These are phyloP conservation scores for Wallacemonas collosoma DNA, from an alignment of 208 protist genomes.

Conservation along the genomic window DNA sequence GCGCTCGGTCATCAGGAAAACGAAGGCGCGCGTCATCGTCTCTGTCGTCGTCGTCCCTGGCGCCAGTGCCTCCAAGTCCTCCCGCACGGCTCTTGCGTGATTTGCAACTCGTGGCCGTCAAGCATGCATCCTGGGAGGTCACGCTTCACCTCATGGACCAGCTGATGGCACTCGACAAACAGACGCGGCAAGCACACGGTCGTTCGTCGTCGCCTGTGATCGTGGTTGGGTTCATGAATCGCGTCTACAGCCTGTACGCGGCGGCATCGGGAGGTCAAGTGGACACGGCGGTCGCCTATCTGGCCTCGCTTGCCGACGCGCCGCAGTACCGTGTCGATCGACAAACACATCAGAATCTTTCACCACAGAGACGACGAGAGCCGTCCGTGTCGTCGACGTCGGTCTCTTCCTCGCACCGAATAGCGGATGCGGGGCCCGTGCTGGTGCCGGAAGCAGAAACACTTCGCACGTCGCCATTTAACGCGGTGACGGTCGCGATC, in stretches of 20 bases:
- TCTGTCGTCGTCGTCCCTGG: neutral
- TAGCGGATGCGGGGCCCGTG: no score
- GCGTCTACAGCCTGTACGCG: slow-evolving; percentile 78
- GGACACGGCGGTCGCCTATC: slow-evolving; percentile 21
- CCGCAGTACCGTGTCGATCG: slow-evolving; percentile 6
- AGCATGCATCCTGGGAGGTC: slow-evolving; percentile 64
- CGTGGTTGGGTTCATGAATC: slow-evolving; percentile 61
- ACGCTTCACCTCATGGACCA: slow-evolving; percentile 47
- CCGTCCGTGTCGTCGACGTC: no score
- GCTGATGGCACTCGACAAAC: slow-evolving; percentile 27
- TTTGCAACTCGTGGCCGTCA: slow-evolving; percentile 70
- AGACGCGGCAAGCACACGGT: slow-evolving; percentile 5
- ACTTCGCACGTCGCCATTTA: slow-evolving; percentile 34
- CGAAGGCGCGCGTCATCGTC: no score
- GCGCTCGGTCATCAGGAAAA: no score
- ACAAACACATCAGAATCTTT: no score
- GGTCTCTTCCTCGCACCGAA: no score
- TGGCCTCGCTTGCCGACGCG: slow-evolving; percentile 23
- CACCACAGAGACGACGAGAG: no score
- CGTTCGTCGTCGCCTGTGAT: neutral
- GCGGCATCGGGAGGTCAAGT: slow-evolving; percentile 48
- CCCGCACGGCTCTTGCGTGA: slow-evolving; percentile 45
- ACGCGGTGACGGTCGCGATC: slow-evolving; percentile 69
- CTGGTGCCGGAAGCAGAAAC: no score
- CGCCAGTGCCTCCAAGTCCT: neutral